Percentiles rank a stretch among this genome's conserved stretches.
These are phyloP conservation scores for Lipomyces yamanashiensis DNA, from an alignment of 805 yeast species.

Conservation along the genomic window DNA sequence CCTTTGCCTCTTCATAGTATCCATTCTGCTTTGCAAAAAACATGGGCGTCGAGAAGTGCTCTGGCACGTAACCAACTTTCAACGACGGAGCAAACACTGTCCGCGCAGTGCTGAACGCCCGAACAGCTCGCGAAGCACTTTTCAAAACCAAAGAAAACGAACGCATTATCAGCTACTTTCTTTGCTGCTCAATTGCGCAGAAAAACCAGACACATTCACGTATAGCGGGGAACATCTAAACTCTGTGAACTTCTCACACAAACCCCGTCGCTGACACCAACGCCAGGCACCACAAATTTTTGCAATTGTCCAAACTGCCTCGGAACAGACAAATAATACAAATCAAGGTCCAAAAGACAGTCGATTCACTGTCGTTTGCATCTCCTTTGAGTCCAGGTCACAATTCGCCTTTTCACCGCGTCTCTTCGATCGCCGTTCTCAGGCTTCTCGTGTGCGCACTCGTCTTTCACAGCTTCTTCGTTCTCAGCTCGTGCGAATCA, in stretches of 20 bases:
- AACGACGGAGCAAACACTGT: slow-evolving; percentile 3
- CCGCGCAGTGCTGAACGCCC: slow-evolving; percentile 11
- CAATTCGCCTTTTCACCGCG: neutral
- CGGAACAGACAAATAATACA: neutral
- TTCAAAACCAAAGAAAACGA: neutral
- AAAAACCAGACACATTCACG: neutral
- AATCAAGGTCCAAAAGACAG: neutral
- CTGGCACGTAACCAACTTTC: slow-evolving; percentile 81
- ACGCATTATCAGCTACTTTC: neutral
- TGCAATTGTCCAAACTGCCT: neutral
- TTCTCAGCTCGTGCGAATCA: neutral
- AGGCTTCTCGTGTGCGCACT: slow-evolving; percentile 6
- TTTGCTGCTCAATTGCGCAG: too few species aligned
- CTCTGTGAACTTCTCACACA: neutral
- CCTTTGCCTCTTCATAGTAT: slow-evolving; percentile 54
- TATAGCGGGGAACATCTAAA: slow-evolving; percentile 2
- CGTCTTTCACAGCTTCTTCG: neutral
- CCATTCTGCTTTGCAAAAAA: slow-evolving; percentile 69
- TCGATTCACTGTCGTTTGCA: neutral
- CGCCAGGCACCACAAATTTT: slow-evolving; percentile 8
- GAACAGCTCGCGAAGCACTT: neutral
- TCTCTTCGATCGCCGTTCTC: slow-evolving; percentile 3
- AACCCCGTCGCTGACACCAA: neutral
- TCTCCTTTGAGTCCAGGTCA: neutral
- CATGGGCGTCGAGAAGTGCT: slow-evolving; percentile 88